phyloP scores from a whole-genome alignment of 768 basidiomycete genomes.

The Pilatotrama ljubarskyi region DNA sequence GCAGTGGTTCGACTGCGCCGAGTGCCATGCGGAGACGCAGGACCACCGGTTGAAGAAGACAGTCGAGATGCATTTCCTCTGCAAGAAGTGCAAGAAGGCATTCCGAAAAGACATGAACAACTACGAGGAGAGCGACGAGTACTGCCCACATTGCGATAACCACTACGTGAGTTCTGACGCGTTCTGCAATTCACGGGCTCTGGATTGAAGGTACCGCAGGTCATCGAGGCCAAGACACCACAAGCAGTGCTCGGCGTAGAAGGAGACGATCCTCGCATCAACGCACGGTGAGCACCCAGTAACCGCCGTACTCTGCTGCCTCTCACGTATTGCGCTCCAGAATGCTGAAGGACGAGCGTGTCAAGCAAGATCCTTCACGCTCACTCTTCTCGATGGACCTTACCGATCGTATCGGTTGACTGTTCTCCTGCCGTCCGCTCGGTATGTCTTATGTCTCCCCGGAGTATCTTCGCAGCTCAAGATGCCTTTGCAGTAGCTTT shows the following conservation, averaged over 20 bases:
- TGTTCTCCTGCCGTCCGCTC: no score
- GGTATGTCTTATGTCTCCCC: no score
- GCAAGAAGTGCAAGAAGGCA: constrained; percentile 93
- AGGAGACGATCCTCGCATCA: constrained; percentile 87
- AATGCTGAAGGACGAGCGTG: constrained; percentile 88
- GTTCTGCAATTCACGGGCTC: not conserved
- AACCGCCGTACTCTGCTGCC: not conserved
- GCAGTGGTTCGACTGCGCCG: constrained; percentile 95
- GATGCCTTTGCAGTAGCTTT: no score
- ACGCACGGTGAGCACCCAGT: constrained; percentile 68
- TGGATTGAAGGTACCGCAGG: constrained; percentile 47
- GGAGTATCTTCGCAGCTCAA: no score
- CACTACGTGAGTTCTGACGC: constrained; percentile 72
- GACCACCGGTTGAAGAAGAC: constrained; percentile 74
- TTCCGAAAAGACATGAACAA: constrained; percentile 92
- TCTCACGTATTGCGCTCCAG: constrained; percentile 39
- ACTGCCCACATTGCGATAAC: constrained; percentile 97
- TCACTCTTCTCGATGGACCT: constrained; percentile 52
- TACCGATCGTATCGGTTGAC: constrained; percentile 44
- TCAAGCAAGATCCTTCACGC: constrained; percentile 50
- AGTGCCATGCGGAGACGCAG: constrained; percentile 89
- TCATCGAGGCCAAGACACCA: constrained; percentile 90
- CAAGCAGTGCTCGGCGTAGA: constrained; percentile 84
- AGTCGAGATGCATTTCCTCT: constrained; percentile 80
- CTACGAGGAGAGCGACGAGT: constrained; percentile 98